These are phyloP conservation scores for Penicillium goetzii DNA, from an alignment of 495 filamentous ascomycete species.

Conservation along the genomic window DNA sequence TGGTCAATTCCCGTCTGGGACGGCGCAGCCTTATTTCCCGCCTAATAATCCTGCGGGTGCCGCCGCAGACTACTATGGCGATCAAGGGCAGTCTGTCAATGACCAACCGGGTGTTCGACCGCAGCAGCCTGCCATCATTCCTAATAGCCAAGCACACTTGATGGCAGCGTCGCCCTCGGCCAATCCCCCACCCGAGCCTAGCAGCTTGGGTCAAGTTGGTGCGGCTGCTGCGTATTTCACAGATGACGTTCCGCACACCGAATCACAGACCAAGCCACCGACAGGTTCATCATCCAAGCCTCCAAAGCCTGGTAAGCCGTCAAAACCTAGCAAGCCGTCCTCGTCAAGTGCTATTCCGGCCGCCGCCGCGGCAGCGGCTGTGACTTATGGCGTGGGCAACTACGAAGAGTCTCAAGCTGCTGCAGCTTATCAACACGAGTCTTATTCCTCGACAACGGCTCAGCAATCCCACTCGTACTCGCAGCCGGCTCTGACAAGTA, in stretches of 20 bases:
- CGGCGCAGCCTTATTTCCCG: constrained; percentile 54
- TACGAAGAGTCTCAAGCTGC: constrained; percentile 20
- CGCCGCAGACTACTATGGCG: constrained; percentile 70
- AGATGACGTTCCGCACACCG: constrained; percentile 25
- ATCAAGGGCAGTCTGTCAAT: constrained; percentile 65
- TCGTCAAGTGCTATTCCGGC: constrained; percentile 29
- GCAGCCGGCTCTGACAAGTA: constrained; percentile 22
- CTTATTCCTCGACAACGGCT: constrained; percentile 14
- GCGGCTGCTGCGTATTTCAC: constrained; percentile 56
- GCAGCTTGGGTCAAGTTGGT: constrained; percentile 51
- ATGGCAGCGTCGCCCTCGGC: constrained; percentile 51
- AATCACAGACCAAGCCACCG: constrained; percentile 20
- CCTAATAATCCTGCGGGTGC: constrained; percentile 54
- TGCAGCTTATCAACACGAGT: constrained; percentile 6
- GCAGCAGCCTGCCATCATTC: constrained; percentile 56
- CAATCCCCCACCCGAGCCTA: constrained; percentile 57
- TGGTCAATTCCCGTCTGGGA: constrained; percentile 54
- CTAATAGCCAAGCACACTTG: constrained; percentile 53
- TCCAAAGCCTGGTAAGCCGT: constrained; percentile 28
- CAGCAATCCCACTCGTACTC: constrained; percentile 27
- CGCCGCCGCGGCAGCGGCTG: constrained; percentile 30
- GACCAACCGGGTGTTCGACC: constrained; percentile 63
- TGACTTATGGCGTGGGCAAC: constrained; percentile 34
- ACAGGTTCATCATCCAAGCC: constrained; percentile 30
- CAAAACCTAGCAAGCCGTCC: constrained; percentile 36